Evolutionary conservation across 306 rosid species (phyloP).

Genomic region (Rosa chinensis): DNA sequence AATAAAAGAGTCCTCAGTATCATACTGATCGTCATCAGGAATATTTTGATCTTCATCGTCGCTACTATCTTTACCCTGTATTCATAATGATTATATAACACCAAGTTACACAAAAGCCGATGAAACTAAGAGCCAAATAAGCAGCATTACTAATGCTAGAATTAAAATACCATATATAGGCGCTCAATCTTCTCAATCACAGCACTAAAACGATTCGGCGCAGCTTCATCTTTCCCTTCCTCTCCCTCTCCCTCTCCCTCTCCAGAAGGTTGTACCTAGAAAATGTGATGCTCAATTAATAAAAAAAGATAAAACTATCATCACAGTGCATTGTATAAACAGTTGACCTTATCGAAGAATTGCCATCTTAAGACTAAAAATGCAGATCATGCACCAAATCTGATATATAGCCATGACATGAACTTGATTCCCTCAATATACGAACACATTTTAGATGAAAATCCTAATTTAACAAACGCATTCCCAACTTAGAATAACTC

Average conservation of each 20-base stretch:
- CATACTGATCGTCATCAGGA: slow-evolving; percentile 98
- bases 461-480: neutral
- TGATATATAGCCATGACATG: neutral
- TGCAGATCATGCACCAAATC: neutral
- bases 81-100: neutral
- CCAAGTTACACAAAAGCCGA: slow-evolving; percentile 1
- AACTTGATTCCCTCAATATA: neutral
- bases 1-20: slow-evolving; percentile 96
- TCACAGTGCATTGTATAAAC: no score
- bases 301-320: neutral
- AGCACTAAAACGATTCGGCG: slow-evolving; percentile 91
- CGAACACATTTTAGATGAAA: neutral
- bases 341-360: neutral
- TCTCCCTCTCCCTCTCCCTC: slow-evolving; percentile 30
- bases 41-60: slow-evolving; percentile 77
- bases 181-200: slow-evolving; percentile 98
- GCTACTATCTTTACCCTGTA: slow-evolving; percentile 91
- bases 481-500: neutral
- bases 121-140: neutral
- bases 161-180: slow-evolving; percentile 69
- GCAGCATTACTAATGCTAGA: neutral
- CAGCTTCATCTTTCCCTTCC: slow-evolving; percentile 67
- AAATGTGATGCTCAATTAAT: slow-evolving; percentile 7
- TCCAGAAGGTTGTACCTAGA: slow-evolving; percentile 62
- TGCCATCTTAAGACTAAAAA: neutral